Conservation (phyloP, 495 filamentous ascomycete species). For the Neurospora sp. region DNA sequence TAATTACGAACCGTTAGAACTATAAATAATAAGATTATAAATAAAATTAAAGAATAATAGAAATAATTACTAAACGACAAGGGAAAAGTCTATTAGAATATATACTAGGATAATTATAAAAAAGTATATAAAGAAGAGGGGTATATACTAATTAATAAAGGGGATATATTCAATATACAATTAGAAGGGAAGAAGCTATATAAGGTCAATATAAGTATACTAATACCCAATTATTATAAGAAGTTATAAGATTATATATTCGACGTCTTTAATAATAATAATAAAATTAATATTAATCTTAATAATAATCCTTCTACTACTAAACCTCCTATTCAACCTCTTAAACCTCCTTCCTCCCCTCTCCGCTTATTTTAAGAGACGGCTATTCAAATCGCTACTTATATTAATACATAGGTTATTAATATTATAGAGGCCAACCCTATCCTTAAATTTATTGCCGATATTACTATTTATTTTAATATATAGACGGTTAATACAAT, state of each 20-base stretch:
- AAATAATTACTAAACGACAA: not conserved
- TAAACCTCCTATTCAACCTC: no score
- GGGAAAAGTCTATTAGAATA: not conserved
- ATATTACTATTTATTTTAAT: not conserved
- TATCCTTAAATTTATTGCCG: not conserved
- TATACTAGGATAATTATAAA: not conserved
- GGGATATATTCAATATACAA: not conserved
- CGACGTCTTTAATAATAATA: no score
- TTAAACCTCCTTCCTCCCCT: no score
- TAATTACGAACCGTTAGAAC: no score
- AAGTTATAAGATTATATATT: no score
- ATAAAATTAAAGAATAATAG: no score
- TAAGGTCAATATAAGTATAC: no score
- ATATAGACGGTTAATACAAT: not conserved
- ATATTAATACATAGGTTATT: not conserved
- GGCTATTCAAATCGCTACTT: not conserved
- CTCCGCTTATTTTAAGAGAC: no score
- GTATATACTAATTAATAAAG: not conserved
- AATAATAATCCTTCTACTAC: not conserved
- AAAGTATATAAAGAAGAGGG: not conserved
- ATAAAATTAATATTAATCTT: not conserved
- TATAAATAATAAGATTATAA: no score
- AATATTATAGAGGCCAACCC: fast-evolving
- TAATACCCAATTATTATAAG: no score
- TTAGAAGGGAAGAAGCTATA: not conserved